A percentile compares a stretch with the other conserved stretches of the same genome.
Evolutionary conservation across 2,329 filamentous ascomycete genomes (phyloP).

Genomic region (Alternaria postmessia): DNA sequence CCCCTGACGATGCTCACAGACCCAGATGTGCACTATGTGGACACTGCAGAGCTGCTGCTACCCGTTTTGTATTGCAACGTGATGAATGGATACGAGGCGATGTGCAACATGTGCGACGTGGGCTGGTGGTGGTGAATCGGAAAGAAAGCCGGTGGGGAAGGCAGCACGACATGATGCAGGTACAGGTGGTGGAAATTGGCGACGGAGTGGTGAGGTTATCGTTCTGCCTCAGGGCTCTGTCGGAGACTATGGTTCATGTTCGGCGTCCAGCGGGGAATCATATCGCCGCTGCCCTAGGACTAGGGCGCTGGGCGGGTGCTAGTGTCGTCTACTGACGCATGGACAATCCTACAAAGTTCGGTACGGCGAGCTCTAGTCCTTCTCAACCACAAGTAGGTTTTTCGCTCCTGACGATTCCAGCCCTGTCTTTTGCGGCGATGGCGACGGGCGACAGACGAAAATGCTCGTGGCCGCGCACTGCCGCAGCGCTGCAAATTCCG

Average conservation of each 20-base stretch:
- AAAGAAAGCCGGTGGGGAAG: slow-evolving; percentile 3
- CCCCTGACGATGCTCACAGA: slow-evolving; percentile 7
- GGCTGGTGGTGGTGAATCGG: slow-evolving; percentile 15
- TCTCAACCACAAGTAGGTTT: slow-evolving; percentile 9
- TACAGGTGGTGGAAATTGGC: slow-evolving; percentile 12
- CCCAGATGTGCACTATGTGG: slow-evolving; percentile 5
- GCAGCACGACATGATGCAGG: slow-evolving; percentile 5
- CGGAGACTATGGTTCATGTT: background rate
- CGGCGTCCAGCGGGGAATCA: background rate
- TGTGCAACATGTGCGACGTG: slow-evolving; percentile 22
- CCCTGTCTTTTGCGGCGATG: background rate
- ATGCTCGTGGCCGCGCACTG: background rate
- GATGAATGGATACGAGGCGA: slow-evolving; percentile 16
- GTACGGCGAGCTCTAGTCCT: slow-evolving; percentile 13
- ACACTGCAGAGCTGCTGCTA: slow-evolving; percentile 8
- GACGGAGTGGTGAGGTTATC: background rate
- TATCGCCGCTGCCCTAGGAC: background rate
- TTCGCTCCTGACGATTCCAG: background rate
- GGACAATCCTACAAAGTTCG: slow-evolving; percentile 12
- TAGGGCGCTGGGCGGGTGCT: background rate
- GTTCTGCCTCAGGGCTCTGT: background rate
- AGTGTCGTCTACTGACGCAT: slow-evolving; percentile 12
- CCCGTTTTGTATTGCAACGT: slow-evolving; percentile 18
- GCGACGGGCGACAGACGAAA: background rate
- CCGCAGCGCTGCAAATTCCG: background rate